Percentiles rank a stretch among this genome's conserved stretches.
phyloP scores from a whole-genome alignment of 306 rosid genomes.

The Inga leiocalycina region DNA sequence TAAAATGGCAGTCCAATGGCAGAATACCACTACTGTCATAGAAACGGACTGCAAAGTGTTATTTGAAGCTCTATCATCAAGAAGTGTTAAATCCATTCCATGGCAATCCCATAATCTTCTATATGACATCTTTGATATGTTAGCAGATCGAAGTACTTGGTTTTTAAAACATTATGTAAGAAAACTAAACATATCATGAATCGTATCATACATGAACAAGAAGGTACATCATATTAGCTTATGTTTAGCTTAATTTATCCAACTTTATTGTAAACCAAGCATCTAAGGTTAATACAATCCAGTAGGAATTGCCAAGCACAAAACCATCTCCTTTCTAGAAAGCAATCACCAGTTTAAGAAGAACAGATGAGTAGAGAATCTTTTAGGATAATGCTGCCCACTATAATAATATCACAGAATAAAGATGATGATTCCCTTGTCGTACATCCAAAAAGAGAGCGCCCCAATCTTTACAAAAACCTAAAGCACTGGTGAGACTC shows the following conservation, averaged over 20 bases:
- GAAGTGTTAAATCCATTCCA: no score
- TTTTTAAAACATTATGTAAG: neutral
- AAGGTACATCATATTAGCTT: neutral
- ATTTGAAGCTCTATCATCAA: no score
- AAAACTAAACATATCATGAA: neutral
- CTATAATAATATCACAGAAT: neutral
- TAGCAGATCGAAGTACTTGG: neutral
- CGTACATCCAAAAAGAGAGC: neutral
- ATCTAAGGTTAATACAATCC: neutral
- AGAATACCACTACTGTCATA: no score
- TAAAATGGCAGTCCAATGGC: no score
- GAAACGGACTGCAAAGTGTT: no score
- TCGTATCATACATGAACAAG: neutral
- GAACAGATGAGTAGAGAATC: neutral
- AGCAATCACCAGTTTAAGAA: neutral
- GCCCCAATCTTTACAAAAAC: neutral
- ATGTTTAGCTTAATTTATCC: neutral
- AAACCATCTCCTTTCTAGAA: neutral
- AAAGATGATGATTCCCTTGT: neutral
- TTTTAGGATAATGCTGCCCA: slow-evolving; percentile 3
- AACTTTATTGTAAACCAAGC: neutral
- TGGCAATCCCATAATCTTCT: no score
- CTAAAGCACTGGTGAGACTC: neutral
- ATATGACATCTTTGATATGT: no score
- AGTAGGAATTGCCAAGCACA: neutral